Conservation (phyloP, 345 rosid genomes). For the Eucalyptus brandiana region DNA sequence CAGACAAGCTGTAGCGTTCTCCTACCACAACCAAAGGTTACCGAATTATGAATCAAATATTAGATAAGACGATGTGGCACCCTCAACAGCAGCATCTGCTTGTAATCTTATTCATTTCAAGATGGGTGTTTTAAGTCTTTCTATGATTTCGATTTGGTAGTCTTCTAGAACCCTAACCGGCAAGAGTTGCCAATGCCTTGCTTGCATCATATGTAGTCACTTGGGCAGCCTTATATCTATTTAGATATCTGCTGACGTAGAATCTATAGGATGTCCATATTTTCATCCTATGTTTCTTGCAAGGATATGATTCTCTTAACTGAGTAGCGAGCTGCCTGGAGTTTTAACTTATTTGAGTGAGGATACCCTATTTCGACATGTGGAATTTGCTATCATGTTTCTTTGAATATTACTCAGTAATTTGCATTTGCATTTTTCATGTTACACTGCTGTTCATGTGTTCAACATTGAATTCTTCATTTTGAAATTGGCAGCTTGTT, state of each 20-base stretch:
- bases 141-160: neutral
- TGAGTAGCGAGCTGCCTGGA: neutral
- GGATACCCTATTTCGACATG: neutral
- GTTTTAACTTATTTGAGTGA: neutral
- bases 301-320: neutral
- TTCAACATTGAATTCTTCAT: neutral
- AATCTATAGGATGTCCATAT: neutral
- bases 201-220: neutral
- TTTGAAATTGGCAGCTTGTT: slow-evolving; percentile 53
- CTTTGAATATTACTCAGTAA: neutral
- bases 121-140: neutral
- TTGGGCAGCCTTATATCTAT: neutral
- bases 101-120: neutral
- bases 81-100: neutral
- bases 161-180: neutral
- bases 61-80: neutral
- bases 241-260: neutral
- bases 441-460: neutral
- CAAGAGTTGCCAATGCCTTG: neutral
- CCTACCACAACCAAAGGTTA: neutral
- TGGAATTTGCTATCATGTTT: neutral
- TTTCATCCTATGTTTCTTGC: neutral
- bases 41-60: neutral
- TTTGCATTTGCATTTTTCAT: neutral
- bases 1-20: neutral